Conservation (phyloP, 2,329 filamentous ascomycete species). For the Dactylonectria estremocensis region DNA sequence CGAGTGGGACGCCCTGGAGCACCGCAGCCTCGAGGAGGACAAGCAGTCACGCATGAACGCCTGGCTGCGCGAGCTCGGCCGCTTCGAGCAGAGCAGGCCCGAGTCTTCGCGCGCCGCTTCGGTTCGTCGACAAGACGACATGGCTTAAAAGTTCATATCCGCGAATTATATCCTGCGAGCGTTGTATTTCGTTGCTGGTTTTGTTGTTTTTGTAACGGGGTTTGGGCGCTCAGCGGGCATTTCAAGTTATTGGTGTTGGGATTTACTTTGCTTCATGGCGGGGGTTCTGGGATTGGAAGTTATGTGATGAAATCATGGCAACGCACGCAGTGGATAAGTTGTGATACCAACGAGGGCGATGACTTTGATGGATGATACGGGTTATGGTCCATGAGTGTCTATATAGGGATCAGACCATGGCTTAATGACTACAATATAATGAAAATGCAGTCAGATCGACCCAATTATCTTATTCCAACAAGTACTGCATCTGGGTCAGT, state of each 20-base stretch:
- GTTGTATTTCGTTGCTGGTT: background rate
- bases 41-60: constrained; percentile 51
- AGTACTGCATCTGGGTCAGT: background rate
- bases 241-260: background rate
- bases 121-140: constrained; percentile 2
- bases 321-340: background rate
- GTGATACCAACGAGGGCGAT: background rate
- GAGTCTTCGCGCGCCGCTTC: constrained; percentile 22
- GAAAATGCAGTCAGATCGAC: background rate
- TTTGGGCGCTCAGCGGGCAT: background rate
- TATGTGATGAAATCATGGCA: background rate
- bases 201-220: background rate
- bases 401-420: too few species aligned
- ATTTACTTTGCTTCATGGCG: background rate
- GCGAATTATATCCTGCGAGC: background rate
- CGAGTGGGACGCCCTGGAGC: constrained; percentile 39
- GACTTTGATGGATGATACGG: background rate
- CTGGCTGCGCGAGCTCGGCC: constrained; percentile 50
- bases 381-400: too few species aligned
- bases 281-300: background rate
- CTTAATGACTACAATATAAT: background rate
- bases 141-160: constrained; percentile 5
- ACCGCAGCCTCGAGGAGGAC: constrained; percentile 45
- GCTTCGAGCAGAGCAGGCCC: constrained; percentile 13
- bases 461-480: background rate